Evolutionary conservation across 75 land plant species (phyloP), one percentile per base, ranked within the genome.

Genomic region (Pinus albicaulis): DNA sequence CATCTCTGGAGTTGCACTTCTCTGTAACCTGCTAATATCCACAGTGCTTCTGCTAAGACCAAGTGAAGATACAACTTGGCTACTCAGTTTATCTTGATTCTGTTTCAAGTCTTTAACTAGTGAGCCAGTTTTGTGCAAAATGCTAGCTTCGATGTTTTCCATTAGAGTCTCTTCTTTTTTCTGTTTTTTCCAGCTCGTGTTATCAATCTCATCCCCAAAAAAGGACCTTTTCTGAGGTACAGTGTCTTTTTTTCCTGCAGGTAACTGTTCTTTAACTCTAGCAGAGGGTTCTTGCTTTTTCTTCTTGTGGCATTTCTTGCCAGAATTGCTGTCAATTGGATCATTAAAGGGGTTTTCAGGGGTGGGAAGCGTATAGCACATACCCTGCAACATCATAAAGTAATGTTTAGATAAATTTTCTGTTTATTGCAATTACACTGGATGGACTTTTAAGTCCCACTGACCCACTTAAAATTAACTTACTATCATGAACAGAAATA

Each of bases 281-380:
- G 52, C 7, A 41, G 48, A 68, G n/a, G 34, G 23, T 10, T 36
- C 23, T 68, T 36, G 34, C 70, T 68, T 68, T 11, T 48, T 48
- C 53, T 48, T 48, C 48, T 64, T 68, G 52, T 22, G 13, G n/a
- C 52, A n/a, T 36, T 38, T 68, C 48, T 41, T 68, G 19, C n/a
- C 48, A 68, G 71, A 38, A 41, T 10, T 68, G 52, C 19, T 12
- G 4, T 74, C 82, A 44, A 74, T 41, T 13, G 77, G 78, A 16
- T 94, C 94, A 79, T 89, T 91, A 79, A 88, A 96, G 58, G 99
- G 99, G 74, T 96, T 93, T 34, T 94, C 98, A 3, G 84, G 90
- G n/a, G 98, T 96, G 12, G 99, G 99, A 74, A 94, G 95, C 60
- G 91, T 84, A 73, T 78, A 96, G 68, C 99, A 96, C 99, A 96